Conservation (phyloP, 176 grass and related monocot genomes). For the Avena eriantha region DNA sequence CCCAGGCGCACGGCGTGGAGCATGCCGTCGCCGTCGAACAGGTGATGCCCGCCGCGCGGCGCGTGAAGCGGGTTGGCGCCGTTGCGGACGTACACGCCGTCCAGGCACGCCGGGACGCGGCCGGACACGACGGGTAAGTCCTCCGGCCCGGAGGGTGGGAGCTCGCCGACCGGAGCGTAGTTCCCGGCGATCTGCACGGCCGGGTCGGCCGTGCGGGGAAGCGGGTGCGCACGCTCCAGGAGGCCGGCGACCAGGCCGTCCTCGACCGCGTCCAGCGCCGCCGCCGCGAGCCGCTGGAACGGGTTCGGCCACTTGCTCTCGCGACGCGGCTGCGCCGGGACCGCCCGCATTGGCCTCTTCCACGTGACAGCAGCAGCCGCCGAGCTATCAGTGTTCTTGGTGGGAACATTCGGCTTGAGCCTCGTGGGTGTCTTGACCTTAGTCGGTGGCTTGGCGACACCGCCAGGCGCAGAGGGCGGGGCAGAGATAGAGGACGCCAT, state of each 20-base stretch:
- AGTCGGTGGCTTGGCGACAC: not conserved
- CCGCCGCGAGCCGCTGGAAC: conserved; percentile 59
- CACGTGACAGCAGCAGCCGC: not conserved
- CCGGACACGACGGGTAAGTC: conserved; percentile 51
- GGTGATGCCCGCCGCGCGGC: conserved; percentile 80
- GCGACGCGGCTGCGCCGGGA: not conserved
- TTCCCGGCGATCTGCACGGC: conserved; percentile 88
- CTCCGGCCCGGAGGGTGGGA: not conserved
- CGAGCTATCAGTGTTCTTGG: not conserved
- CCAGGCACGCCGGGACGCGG: conserved; percentile 46
- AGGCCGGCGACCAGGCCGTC: conserved; percentile 44
- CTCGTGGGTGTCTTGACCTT: conserved; percentile 12
- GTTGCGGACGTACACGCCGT: conserved; percentile 85
- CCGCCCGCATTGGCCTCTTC: conserved; percentile 32
- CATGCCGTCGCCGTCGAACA: conserved; percentile 98
- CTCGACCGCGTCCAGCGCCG: conserved; percentile 66
- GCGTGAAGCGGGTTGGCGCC: conserved; percentile 81
- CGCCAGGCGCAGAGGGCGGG: not conserved
- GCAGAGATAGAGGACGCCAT: conserved; percentile 46
- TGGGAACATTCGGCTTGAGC: not conserved
- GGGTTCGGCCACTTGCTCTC: conserved; percentile 51
- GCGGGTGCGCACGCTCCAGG: conserved; percentile 58
- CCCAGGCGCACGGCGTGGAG: conserved; percentile 72
- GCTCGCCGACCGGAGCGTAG: conserved; percentile 77
- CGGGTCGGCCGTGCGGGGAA: conserved; percentile 68